Conservation (phyloP, 805 yeast species). For the Ogataea trehaloabstinens region DNA sequence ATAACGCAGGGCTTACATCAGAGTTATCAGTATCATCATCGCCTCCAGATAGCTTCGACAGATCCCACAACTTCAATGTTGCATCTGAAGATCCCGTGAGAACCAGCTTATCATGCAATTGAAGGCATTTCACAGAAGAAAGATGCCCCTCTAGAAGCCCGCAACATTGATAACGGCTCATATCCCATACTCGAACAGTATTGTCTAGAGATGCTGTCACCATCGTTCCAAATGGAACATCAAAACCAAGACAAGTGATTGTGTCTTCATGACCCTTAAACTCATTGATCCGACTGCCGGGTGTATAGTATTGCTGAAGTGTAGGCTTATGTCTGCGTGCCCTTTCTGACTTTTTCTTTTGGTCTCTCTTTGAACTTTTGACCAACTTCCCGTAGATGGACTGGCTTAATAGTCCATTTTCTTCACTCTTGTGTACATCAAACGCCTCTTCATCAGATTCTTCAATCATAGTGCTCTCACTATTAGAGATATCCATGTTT, state of each 20-base stretch:
- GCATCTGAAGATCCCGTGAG: conserved; percentile 66
- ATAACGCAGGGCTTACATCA: conserved; percentile 30
- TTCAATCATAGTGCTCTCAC: conserved; percentile 12
- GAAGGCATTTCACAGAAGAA: conserved; percentile 58
- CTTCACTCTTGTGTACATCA: conserved; percentile 11
- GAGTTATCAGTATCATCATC: conserved; percentile 15
- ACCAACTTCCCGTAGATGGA: conserved; percentile 45
- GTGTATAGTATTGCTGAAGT: conserved; percentile 58
- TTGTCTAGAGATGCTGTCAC: conserved; percentile 80
- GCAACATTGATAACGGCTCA: conserved; percentile 50
- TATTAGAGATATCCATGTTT: conserved; percentile 17
- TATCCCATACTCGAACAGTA: conserved; percentile 81
- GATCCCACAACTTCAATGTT: conserved; percentile 60
- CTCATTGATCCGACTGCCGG: conserved; percentile 53
- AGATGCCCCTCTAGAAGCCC: conserved; percentile 60
- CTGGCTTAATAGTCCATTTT: conserved; percentile 37
- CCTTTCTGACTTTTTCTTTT: conserved; percentile 14
- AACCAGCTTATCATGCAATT: conserved; percentile 48
- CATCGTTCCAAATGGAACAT: conserved; percentile 70
- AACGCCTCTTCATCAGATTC: conserved; percentile 12
- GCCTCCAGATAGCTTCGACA: conserved; percentile 25
- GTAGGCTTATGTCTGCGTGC: conserved; percentile 57
- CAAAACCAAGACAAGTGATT: conserved; percentile 62
- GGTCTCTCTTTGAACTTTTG: conserved; percentile 30
- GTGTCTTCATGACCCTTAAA: conserved; percentile 53